Evolutionary conservation across 352 stramenopile genomes (phyloP), one percentile per base, ranked within the genome.

Genomic region (Pythium scleroteichum): DNA sequence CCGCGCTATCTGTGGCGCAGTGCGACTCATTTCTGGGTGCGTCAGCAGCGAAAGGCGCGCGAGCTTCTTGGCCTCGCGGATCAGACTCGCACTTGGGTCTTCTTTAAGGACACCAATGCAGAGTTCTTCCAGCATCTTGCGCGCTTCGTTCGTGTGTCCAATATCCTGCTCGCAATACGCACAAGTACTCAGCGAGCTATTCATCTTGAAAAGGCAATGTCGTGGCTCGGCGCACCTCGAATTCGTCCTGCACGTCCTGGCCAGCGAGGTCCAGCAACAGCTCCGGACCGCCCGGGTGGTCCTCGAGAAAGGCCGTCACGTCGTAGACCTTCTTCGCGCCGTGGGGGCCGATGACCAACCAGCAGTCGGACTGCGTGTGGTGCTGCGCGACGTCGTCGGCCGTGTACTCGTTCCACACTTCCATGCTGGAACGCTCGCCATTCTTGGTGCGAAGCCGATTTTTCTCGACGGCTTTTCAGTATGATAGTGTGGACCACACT

Each of bases 221-320:
- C n/a, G n/a, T n/a, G n/a, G n/a, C n/a, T 35, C 29, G 29, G 29
- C 38, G 12, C 38, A 68, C 66, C 70, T 75, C 61, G 55, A 97
- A 97, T 33, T 86, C 85, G 22, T 90, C 84, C 13, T 88, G 83
- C 17, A 75, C 85, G 66, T 97, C 88, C 56, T 84, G 71, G 20
- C 88, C 90, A 22, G 81, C 88, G 29, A 96, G 72, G 53, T 95
- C 92, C 29, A 98, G 68, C 52, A 99, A 79, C 24, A 98, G 78
- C 69, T 98, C 94, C 4, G 92, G 78, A 14, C 94, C 95, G 55
- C 95, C 94, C 0, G 95, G 94, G 67, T 99, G 95, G 60, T 98
- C 91, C 51, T 98, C 91, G 19, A 98, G 76, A 71, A 98, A 99
- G 38, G 83, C 89, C 16, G 90, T 95, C 33, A 98, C 81, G 66